phyloP scores from a whole-genome alignment of 225 moss, liverwort and hornwort genomes.

The Marchantia paleacea region DNA sequence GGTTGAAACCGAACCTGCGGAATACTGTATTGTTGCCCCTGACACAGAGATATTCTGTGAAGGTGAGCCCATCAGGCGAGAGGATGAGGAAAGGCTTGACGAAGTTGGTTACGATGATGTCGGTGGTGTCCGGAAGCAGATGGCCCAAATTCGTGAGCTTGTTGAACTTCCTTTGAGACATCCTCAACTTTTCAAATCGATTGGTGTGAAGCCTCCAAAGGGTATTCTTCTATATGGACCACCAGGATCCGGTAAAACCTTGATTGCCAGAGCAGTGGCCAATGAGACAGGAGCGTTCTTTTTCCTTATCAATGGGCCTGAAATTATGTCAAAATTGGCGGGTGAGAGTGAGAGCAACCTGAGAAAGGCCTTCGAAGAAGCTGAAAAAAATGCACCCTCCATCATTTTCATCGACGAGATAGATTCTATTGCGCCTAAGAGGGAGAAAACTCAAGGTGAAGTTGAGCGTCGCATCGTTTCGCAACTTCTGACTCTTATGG shows the following conservation, averaged over 20 bases:
- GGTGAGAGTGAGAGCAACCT: conserved; percentile 94
- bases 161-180: conserved; percentile 67
- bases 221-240: conserved; percentile 37
- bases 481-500: conserved; percentile 86
- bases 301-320: conserved; percentile 92
- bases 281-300: conserved; percentile 89
- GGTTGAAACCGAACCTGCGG: conserved; percentile 64
- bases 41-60: conserved; percentile 89
- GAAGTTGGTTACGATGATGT: conserved; percentile 93
- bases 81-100: conserved; percentile 85
- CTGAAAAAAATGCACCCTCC: conserved; percentile 88
- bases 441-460: conserved; percentile 94
- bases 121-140: conserved; percentile 88
- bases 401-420: conserved; percentile 95
- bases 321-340: conserved; percentile 93
- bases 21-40: conserved; percentile 83
- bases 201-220: conserved; percentile 40
- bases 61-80: conserved; percentile 79
- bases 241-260: conserved; percentile 51
- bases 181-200: conserved; percentile 36
- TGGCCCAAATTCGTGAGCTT: conserved; percentile 84
- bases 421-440: conserved; percentile 87
- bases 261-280: conserved; percentile 86
- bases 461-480: conserved; percentile 93
- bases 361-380: conserved; percentile 90